Evolutionary conservation across 495 filamentous ascomycete species (phyloP).

Genomic region (Neurospora sp.): DNA sequence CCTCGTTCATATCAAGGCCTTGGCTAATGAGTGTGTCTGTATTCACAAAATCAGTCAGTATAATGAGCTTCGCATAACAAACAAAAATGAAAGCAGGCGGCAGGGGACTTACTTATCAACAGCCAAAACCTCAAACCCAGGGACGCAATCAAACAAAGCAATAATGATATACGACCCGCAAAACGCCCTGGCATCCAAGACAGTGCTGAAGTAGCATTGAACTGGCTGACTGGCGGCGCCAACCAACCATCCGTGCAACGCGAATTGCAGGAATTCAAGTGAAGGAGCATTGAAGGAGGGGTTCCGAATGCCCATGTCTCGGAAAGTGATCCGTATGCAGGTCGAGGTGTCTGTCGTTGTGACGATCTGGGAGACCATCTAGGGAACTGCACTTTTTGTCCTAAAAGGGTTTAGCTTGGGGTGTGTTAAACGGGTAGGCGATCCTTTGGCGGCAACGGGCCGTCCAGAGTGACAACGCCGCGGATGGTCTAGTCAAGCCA

Average conservation of each 20-base stretch:
- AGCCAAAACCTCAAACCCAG: conserved; percentile 19
- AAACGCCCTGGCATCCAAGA: conserved; percentile 4
- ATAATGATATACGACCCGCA: conserved; percentile 16
- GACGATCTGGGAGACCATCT: not conserved
- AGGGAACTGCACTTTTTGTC: not conserved
- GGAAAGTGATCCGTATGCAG: not conserved
- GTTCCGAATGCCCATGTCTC: not conserved
- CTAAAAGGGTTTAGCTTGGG: not conserved
- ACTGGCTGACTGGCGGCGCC: not conserved
- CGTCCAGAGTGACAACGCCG: not conserved
- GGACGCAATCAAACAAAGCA: conserved; percentile 18
- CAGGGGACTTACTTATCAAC: conserved; percentile 15
- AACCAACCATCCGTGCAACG: not conserved
- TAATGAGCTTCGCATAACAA: not conserved
- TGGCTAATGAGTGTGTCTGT: conserved; percentile 17
- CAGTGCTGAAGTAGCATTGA: not conserved
- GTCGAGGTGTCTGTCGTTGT: not conserved
- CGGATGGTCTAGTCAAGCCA: not conserved
- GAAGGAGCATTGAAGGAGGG: not conserved
- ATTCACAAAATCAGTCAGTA: conserved; percentile 3
- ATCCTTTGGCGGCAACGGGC: not conserved
- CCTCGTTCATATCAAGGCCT: conserved; percentile 18
- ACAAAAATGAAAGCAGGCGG: not conserved
- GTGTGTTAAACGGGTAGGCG: not conserved
- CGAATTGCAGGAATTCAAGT: not conserved